These are phyloP conservation scores for Nectriaceae sp. DNA, from an alignment of 2,329 filamentous ascomycete species.

Conservation along the genomic window DNA sequence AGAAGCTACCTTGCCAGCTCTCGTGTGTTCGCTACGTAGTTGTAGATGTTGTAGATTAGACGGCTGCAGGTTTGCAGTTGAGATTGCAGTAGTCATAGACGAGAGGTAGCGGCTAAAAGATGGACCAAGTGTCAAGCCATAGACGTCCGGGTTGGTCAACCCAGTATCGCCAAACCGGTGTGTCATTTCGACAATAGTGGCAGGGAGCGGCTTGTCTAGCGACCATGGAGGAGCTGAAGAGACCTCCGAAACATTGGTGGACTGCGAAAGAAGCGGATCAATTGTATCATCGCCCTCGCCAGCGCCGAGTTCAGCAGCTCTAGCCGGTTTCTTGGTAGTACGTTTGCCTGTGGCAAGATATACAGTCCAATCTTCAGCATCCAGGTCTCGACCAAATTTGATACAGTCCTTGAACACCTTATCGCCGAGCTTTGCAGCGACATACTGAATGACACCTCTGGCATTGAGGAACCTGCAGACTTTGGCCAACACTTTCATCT, in stretches of 20 bases:
- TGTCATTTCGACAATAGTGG: conserved; percentile 33
- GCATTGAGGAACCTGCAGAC: conserved; percentile 59
- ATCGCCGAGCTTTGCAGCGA: conserved; percentile 55
- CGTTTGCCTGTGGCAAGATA: conserved; percentile 53
- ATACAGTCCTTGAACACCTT: conserved; percentile 64
- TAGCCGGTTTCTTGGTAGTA: conserved; percentile 28
- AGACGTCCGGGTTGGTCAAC: conserved; percentile 40
- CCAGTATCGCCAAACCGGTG: conserved; percentile 30
- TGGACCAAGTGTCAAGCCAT: conserved; percentile 37
- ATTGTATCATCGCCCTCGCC: conserved; percentile 27
- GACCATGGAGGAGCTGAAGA: conserved; percentile 34
- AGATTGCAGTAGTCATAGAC: conserved; percentile 38
- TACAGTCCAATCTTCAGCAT: conserved; percentile 56
- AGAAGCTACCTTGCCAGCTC: conserved; percentile 39
- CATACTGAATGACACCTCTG: conserved; percentile 57
- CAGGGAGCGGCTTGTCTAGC: conserved; percentile 36
- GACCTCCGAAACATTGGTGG: conserved; percentile 26
- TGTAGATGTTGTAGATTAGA: conserved; percentile 35
- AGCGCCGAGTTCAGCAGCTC: conserved; percentile 20
- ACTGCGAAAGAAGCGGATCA: conserved; percentile 18
- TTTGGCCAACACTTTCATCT: conserved; percentile 62
- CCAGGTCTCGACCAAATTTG: conserved; percentile 58
- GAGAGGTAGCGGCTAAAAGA: conserved; percentile 41
- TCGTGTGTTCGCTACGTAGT: conserved; percentile 37
- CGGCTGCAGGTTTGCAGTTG: conserved; percentile 35